Evolutionary conservation across 2,329 filamentous ascomycete species (phyloP).

Genomic region (Aspergillus sp.): DNA sequence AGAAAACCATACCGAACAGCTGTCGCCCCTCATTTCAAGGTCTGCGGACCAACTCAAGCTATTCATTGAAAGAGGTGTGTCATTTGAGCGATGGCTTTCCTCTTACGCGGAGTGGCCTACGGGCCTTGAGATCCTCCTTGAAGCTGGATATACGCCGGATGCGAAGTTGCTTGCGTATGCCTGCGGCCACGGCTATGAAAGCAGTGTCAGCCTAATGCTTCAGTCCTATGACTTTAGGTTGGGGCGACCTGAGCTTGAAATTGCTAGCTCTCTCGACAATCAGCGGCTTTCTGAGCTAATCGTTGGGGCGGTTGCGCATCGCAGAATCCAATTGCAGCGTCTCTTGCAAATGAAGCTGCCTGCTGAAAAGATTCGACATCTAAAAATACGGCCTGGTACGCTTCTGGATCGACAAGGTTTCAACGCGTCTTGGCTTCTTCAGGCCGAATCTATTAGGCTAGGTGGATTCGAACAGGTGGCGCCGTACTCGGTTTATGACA

Average conservation of each 20-base stretch:
- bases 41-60: background rate
- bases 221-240: background rate
- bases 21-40: background rate
- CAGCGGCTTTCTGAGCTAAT: background rate
- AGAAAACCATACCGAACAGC: background rate
- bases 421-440: background rate
- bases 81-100: background rate
- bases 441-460: background rate
- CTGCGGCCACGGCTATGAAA: background rate
- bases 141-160: background rate
- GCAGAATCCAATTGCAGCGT: background rate
- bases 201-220: background rate
- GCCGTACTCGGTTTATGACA: background rate
- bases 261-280: background rate
- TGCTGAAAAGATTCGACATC: background rate
- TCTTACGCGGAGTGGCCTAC: background rate
- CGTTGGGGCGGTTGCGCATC: background rate
- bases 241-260: background rate
- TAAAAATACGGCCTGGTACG: background rate
- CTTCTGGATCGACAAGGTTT: background rate
- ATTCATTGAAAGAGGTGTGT: background rate
- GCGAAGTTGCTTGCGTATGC: background rate
- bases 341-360: background rate
- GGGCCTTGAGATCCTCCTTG: background rate
- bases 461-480: background rate